Conservation (phyloP, 1,284 basidiomycete genomes). For the Mixia osmundae region DNA sequence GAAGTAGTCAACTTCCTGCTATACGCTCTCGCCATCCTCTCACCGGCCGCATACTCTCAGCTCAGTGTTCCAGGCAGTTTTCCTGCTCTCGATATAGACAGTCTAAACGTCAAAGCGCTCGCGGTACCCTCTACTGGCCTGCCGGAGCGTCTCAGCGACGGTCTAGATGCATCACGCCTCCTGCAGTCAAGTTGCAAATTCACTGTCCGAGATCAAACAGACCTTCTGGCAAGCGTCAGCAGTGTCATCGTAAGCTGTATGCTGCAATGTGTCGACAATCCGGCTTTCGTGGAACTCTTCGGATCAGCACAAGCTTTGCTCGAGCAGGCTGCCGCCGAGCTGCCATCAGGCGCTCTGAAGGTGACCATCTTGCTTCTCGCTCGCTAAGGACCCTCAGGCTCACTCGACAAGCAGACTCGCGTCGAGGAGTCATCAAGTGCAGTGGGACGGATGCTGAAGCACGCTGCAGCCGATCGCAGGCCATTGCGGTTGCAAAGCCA, state of each 20-base stretch:
- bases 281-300: conserved; percentile 65
- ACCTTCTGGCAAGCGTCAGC: too few relatives aligned
- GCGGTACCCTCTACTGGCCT: too few relatives aligned
- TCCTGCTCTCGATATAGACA: neutral
- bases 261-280: too few relatives aligned
- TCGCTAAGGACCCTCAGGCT: neutral
- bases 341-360: conserved; percentile 32
- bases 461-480: conserved; percentile 43
- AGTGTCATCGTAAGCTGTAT: too few relatives aligned
- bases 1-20: conserved; percentile 68
- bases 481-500: conserved; percentile 76
- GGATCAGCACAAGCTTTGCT: conserved; percentile 39
- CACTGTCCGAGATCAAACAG: too few relatives aligned
- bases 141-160: too few relatives aligned
- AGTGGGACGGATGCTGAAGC: conserved; percentile 40
- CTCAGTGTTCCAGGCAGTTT: neutral
- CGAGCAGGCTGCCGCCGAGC: conserved; percentile 29
- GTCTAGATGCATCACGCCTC: too few relatives aligned
- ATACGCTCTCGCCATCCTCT: conserved; percentile 28
- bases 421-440: conserved; percentile 28
- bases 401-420: conserved; percentile 6
- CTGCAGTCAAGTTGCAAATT: too few relatives aligned
- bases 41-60: neutral
- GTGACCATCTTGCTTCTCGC: conserved; percentile 25
- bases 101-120: too few relatives aligned